Percentiles rank a stretch among this genome's conserved stretches.
Conservation (phyloP, 805 yeast genomes). For the Debaryomyces hansenii region DNA sequence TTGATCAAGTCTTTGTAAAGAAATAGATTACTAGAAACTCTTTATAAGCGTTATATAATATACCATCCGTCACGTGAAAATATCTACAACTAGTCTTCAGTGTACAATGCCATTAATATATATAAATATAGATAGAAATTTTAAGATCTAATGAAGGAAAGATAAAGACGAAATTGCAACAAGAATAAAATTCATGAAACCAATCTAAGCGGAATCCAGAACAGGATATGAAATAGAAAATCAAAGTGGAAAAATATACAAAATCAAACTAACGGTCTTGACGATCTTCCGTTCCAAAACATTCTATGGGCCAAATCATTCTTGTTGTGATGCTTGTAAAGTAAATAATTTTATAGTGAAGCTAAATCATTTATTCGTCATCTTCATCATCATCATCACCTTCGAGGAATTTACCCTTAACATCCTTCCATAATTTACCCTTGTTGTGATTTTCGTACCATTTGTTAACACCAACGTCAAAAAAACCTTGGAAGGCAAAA, state of each 20-base stretch:
- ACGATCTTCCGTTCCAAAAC: too few species aligned
- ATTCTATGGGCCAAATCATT: neutral
- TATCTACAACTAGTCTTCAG: neutral
- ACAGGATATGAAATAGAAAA: too few species aligned
- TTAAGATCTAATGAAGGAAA: neutral
- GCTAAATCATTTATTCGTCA: constrained; percentile 22
- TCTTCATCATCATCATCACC: constrained; percentile 65
- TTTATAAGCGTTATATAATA: neutral
- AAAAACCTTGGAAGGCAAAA: constrained; percentile 78
- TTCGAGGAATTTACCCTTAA: constrained; percentile 56
- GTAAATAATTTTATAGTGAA: neutral
- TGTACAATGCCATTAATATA: constrained; percentile 1
- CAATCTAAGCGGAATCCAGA: too few species aligned
- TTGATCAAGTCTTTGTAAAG: neutral
- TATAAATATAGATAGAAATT: constrained; percentile 1
- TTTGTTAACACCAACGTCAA: constrained; percentile 63
- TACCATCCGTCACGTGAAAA: neutral
- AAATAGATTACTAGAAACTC: neutral
- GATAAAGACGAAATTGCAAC: neutral
- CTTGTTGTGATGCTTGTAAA: neutral
- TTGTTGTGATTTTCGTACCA: constrained; percentile 79
- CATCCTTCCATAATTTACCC: constrained; percentile 85
- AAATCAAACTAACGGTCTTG: too few species aligned
- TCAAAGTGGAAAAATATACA: too few species aligned
- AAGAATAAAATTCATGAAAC: too few species aligned